Evolutionary conservation across 2,329 filamentous ascomycete genomes (phyloP).

Genomic region (Neonectria punicea): DNA sequence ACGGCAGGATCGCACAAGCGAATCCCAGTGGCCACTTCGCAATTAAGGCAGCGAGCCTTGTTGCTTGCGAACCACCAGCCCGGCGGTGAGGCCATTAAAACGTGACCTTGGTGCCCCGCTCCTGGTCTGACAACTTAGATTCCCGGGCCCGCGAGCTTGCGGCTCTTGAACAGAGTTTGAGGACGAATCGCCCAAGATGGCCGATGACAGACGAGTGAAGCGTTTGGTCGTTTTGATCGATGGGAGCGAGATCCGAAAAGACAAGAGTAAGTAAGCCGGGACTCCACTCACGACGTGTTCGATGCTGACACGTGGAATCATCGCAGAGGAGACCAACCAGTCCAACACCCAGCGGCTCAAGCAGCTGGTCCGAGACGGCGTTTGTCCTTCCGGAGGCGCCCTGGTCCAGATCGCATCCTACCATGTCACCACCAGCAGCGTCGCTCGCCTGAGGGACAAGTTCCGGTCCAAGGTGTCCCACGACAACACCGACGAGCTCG

Average conservation of each 20-base stretch:
- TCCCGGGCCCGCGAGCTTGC: not conserved
- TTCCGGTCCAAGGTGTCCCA: constrained; percentile 21
- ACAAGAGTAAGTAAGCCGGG: constrained; percentile 17
- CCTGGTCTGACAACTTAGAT: not conserved
- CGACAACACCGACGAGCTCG: constrained; percentile 32
- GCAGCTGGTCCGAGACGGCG: constrained; percentile 31
- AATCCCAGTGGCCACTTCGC: not conserved
- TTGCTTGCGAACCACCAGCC: not conserved
- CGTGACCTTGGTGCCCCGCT: not conserved
- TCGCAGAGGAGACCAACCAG: constrained; percentile 32
- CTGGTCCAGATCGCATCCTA: constrained; percentile 33
- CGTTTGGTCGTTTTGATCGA: constrained; percentile 37
- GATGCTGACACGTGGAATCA: constrained; percentile 9
- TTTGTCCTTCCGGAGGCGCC: constrained; percentile 7
- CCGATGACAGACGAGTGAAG: constrained; percentile 27
- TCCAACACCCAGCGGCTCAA: constrained; percentile 34
- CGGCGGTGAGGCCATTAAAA: not conserved
- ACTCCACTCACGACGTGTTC: not conserved
- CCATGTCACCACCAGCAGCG: constrained; percentile 23
- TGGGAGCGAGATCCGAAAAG: constrained; percentile 28
- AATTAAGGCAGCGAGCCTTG: not conserved
- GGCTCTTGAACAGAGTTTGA: not conserved
- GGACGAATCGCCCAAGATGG: constrained; percentile 24
- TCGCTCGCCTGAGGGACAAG: constrained; percentile 29
- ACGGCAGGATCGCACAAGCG: not conserved